Base-by-base conservation (phyloP, 192 early-diverging fungal species). In the Coemansia sp. region DNA sequence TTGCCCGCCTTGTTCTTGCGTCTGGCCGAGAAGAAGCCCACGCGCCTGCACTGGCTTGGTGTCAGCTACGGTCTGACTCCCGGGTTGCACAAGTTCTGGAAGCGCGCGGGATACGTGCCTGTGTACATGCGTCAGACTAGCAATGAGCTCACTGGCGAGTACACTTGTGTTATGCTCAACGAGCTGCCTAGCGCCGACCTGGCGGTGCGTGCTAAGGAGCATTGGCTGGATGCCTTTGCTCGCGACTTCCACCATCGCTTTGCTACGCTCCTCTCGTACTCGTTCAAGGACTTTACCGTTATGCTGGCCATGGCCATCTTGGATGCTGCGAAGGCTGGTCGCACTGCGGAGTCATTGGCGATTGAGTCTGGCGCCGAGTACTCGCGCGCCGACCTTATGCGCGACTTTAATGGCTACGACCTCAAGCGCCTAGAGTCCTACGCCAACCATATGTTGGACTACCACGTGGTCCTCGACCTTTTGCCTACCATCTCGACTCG, bases 101-200 rank as follows among this genome's bases (percentile, higher is more conserved):
- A 94, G 68, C 87, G 91, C 42, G 75, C 86, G 11, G 93, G 91
- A 8, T 99, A 91, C 72, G 84, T 87, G 25, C 97, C 97, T 12
- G 89, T 99, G 48, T 99, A 99, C 70, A 72, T 98, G 58, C 92
- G 97, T 33, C 97, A 99, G 73, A 99, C 97, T 9, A 76, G 90
- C 66, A 99, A 99, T 68, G 95, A 97, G 11, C 77, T 99, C 33
- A 99, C 97, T 2, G 97, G 97, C 61, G 97, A 99, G 75, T 93
- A 98, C 70, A 95, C 97, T 7, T 97, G 94, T 69, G 92, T 99
- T 9, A 97, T 99, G 95, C 85, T 99, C 37, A 92, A 91, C 62
- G 88, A 88, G 3, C 82, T 99, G 25, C 68, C 84, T 9, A 72
- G 71, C 20, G 76, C 65, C 1, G 69, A 69, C 48, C 70, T 87